Evolutionary conservation across 257 asterid species (phyloP).

Genomic region (Nicotiana otophora): DNA sequence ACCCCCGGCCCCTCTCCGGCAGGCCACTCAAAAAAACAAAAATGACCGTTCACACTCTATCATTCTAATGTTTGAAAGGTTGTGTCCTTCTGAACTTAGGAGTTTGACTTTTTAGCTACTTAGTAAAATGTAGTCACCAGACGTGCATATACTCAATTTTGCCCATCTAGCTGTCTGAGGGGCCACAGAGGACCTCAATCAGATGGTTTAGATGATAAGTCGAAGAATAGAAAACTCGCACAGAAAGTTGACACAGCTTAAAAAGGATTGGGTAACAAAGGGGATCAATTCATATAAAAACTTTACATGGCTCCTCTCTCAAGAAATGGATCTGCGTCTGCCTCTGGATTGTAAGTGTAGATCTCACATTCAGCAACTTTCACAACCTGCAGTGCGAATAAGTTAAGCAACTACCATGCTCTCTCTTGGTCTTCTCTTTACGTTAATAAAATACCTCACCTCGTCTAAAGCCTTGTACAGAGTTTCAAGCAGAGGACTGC

Average conservation of each 20-base stretch:
- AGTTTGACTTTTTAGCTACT: not conserved
- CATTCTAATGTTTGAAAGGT: too few relatives aligned
- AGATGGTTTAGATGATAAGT: not conserved
- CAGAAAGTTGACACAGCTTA: not conserved
- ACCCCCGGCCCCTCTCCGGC: too few relatives aligned
- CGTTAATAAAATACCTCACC: constrained; percentile 39
- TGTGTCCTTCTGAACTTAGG: too few relatives aligned
- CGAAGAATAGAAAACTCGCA: not conserved
- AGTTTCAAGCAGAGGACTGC: constrained; percentile 53
- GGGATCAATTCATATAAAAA: not conserved
- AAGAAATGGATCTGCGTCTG: constrained; percentile 80
- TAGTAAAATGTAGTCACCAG: not conserved
- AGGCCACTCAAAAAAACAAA: too few relatives aligned
- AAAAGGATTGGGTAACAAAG: not conserved
- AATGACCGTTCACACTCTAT: too few relatives aligned
- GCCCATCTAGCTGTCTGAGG: too few relatives aligned
- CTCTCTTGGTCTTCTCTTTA: not conserved
- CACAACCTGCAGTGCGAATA: constrained; percentile 57
- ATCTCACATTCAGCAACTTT: constrained; percentile 85
- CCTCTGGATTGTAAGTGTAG: constrained; percentile 80
- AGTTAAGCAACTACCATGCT: constrained; percentile 6
- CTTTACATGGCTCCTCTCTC: constrained; percentile 90
- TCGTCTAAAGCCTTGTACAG: constrained; percentile 86
- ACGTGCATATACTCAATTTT: too few relatives aligned
- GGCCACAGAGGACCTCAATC: not conserved